Evolutionary conservation across 2,329 filamentous ascomycete genomes (phyloP), one percentile per base, ranked within the genome.

Genomic region (Paracoccidioides lutzii): DNA sequence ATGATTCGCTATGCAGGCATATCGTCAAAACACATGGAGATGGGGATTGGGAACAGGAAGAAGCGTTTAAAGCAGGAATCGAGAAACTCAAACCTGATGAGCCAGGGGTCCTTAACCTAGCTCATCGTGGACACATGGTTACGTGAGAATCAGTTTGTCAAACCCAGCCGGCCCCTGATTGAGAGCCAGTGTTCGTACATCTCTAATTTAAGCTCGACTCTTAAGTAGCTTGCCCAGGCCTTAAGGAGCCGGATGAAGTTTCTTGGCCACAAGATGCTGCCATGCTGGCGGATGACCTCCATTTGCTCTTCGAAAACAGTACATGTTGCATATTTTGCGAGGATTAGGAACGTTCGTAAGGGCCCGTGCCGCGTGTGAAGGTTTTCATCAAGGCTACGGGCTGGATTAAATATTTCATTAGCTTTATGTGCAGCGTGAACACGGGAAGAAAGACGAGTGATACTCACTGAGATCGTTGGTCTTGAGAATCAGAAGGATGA

Each of bases 401-500:
- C 78, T 81, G 58, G 45, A 53, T 6, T 49, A 30, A 40, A 22
- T 38, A 32, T 9, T 45, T 30, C 7, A n/a, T 52, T 35, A 53
- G 33, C 35, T 30, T 32, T 59, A 48, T 22, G 8, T 38, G 14
- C 7, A 3, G 59, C 55, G 40, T 22, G 6, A 3, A n/a, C 32
- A 37, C 2, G 33, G 30, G 51, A 43, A 44, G 33, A 37, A 8
- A 45, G 15, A 2, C 4, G 37, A 6, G 6, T 6, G 41, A 42
- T 35, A 71, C 77, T 66, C 72, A 80, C 77, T 98, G 42, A 98
- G 76, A 72, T 98, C 93, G 69, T 98, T 98, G 2, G 93, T 98
- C 75, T 98, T 98, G 59, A 98, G 78, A 62, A 98, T 97, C 33
- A 98, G 77, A 10, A 98, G 78, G 55, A 98, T 95, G 61, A 98